Conservation (phyloP, 2,329 filamentous ascomycete genomes). For the Trichoderma koningiopsis region DNA sequence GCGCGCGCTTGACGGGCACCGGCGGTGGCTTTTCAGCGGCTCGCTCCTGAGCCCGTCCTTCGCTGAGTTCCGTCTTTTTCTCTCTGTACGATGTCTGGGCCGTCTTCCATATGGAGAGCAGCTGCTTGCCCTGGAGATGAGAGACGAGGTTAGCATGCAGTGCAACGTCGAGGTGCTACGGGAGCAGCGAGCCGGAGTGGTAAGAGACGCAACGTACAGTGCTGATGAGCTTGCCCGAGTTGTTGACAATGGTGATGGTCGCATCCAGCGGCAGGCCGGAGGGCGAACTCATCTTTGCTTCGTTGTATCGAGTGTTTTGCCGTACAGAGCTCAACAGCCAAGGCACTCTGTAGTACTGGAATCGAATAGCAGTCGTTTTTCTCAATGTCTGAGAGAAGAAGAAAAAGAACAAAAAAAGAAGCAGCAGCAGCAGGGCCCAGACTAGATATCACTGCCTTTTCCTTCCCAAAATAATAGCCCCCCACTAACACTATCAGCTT, state of each 20-base stretch:
- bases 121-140: slow-evolving; percentile 73
- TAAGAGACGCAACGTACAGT: slow-evolving; percentile 60
- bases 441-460: not conserved
- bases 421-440: not conserved
- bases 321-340: not conserved
- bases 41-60: slow-evolving; percentile 62
- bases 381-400: slow-evolving; percentile 4
- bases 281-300: not conserved
- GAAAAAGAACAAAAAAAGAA: slow-evolving; percentile 3
- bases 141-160: slow-evolving; percentile 14
- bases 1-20: slow-evolving; percentile 22
- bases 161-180: slow-evolving; percentile 5
- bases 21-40: slow-evolving; percentile 38
- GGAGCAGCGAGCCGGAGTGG: slow-evolving; percentile 15
- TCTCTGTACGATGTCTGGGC: slow-evolving; percentile 86
- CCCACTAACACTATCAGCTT: slow-evolving; percentile 12
- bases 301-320: not conserved
- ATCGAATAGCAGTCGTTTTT: not conserved
- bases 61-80: slow-evolving; percentile 79
- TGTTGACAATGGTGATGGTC: slow-evolving; percentile 88
- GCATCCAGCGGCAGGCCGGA: slow-evolving; percentile 54
- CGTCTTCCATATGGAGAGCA: slow-evolving; percentile 89
- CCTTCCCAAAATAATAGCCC: not conserved
- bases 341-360: not conserved
- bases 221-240: slow-evolving; percentile 85